Base-by-base conservation (phyloP, 1,284 basidiomycete genomes). In the Golubevia pallescens region DNA sequence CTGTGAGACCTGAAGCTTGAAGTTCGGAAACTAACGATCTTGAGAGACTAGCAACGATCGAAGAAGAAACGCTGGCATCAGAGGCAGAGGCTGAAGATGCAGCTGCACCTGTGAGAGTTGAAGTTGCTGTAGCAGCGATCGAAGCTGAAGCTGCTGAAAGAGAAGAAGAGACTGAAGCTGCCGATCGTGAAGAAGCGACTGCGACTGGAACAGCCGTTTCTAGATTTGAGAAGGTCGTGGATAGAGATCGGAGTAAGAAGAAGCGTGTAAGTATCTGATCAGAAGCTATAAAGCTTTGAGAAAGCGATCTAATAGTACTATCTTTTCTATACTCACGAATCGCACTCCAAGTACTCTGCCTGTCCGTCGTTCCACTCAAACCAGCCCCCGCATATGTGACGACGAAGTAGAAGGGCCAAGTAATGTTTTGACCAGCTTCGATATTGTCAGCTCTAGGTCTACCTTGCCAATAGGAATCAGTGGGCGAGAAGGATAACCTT, bases 391-490 rank as follows among this genome's bases (percentile, higher is more conserved):
- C 58, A 16, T 73, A 57, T 1, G 75, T 73, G 1, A 80, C 68
- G 53, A 78, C 76, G 69, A 80, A 80, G 73, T 80, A 80, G 61
- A 78, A 80, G 0, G 78, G 78, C 78, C 78, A 80, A 3, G 74
- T 68, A 61, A 78, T 80, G 64, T 77, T 74, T 32, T 74, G 75
- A 8, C 65, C 64, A 3, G 67, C 67, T 24, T 73, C 70, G 28
- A 76, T 75, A 61, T 76, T 73, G 61, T 76, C 61, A 23, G 75
- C 75, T 1, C 69, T 65, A 19, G 62, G 16, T 19, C 68, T 63
- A n/a, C 68, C 62, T 14, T 74, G 58, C 78, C 78, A 80, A 73
- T 75, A 80, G 6, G 54, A n/a, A 55, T 80, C 78, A 8, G 57
- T 70, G 8, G 78, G 78, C 21, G 63, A 60, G 58, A 80, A 80